These are phyloP conservation scores for Cucumis melo DNA, from an alignment of 306 rosid genomes.

Conservation along the genomic window DNA sequence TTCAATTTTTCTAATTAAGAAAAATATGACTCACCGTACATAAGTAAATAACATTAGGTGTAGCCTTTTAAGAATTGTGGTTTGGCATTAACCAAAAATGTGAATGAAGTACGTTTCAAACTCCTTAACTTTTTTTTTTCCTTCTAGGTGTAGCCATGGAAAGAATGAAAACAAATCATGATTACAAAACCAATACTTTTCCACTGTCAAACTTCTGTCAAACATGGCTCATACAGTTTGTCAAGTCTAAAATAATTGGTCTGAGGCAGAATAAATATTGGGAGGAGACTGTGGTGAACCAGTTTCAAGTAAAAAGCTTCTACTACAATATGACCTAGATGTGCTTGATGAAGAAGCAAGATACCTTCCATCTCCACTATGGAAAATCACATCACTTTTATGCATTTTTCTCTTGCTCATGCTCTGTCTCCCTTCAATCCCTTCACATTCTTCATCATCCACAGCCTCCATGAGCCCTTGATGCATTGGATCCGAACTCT, in stretches of 20 bases:
- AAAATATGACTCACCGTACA: too few species aligned
- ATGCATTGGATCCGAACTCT: constrained; percentile 83
- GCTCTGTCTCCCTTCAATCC: constrained; percentile 47
- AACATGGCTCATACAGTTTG: neutral
- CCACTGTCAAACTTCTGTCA: neutral
- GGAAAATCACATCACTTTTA: constrained; percentile 37
- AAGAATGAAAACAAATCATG: neutral
- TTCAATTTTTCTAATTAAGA: too few species aligned
- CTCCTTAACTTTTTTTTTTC: neutral
- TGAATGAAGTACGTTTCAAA: neutral
- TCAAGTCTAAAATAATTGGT: neutral
- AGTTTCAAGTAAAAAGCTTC: constrained; percentile 82
- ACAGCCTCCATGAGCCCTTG: constrained; percentile 47
- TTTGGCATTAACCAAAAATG: neutral
- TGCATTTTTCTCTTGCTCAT: constrained; percentile 55
- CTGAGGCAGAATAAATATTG: constrained; percentile 1
- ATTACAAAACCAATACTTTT: neutral
- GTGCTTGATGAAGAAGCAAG: constrained; percentile 98
- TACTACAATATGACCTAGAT: constrained; percentile 85
- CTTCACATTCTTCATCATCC: constrained; percentile 51
- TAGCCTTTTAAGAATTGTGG: neutral
- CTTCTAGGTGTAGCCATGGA: neutral
- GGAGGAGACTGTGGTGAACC: constrained; percentile 77
- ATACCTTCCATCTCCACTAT: constrained; percentile 78
- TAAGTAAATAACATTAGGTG: too few species aligned